These are phyloP conservation scores for Allium sativum DNA, from an alignment of 106 monocot species.

Conservation along the genomic window DNA sequence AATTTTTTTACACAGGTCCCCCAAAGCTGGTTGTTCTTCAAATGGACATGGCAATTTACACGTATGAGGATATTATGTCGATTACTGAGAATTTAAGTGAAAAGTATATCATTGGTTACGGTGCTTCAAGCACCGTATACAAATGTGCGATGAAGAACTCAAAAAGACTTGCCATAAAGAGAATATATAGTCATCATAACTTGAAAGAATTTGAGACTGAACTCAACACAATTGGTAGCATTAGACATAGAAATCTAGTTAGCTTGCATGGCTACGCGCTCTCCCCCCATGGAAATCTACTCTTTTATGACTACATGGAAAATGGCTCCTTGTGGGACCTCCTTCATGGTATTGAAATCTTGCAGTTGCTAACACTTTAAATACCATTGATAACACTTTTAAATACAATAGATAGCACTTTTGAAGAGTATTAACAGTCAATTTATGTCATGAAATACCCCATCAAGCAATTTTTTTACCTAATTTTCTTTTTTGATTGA, in stretches of 20 bases:
- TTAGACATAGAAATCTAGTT: constrained; percentile 85
- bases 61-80: constrained; percentile 89
- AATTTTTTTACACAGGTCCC: constrained; percentile 28
- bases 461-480: too few species aligned
- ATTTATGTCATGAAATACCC: too few species aligned
- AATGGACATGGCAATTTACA: constrained; percentile 89
- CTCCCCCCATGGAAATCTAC: constrained; percentile 89
- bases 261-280: constrained; percentile 89
- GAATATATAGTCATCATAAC: constrained; percentile 64
- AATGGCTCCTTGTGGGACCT: constrained; percentile 99
- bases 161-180: constrained; percentile 74
- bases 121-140: constrained; percentile 91
- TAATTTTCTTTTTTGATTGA: too few species aligned
- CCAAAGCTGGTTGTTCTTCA: constrained; percentile 85
- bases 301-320: constrained; percentile 98
- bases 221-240: constrained; percentile 80
- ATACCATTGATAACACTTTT: too few species aligned
- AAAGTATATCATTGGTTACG: constrained; percentile 84
- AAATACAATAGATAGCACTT: too few species aligned
- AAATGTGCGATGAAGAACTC: constrained; percentile 71
- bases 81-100: constrained; percentile 83
- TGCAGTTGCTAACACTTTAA: neutral
- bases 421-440: too few species aligned
- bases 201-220: constrained; percentile 87
- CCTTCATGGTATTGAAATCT: constrained; percentile 54